These are phyloP conservation scores for Fistulifera pelliculosa DNA, from an alignment of 108 stramenopile genomes.

Conservation along the genomic window DNA sequence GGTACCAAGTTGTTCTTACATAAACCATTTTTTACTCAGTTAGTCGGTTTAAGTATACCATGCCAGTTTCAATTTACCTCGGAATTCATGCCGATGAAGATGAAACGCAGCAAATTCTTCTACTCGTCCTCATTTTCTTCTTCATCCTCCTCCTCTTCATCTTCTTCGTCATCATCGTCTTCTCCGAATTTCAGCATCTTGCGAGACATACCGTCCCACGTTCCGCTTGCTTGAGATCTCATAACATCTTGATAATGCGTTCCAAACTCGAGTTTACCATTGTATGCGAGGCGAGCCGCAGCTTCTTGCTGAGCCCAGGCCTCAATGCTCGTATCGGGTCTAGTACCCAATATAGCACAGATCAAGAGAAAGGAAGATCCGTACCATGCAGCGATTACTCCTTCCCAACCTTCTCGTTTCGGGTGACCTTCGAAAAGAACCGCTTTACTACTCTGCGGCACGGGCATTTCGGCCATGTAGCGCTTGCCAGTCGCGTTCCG, in stretches of 20 bases:
- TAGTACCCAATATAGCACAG: conserved; percentile 12
- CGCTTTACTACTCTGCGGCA: conserved; percentile 49
- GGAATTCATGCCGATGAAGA: too few relatives aligned
- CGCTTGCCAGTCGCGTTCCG: neutral
- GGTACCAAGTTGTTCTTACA: too few relatives aligned
- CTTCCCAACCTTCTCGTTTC: conserved; percentile 53
- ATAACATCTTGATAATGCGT: conserved; percentile 30
- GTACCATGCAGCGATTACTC: conserved; percentile 24
- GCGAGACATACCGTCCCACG: conserved; percentile 31
- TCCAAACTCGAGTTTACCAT: conserved; percentile 43
- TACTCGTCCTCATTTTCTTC: conserved; percentile 9
- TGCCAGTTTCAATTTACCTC: too few relatives aligned
- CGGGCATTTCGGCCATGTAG: conserved; percentile 16
- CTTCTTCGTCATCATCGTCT: conserved; percentile 37
- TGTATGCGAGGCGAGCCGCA: conserved; percentile 31
- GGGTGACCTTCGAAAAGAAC: conserved; percentile 41
- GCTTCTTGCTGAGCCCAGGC: conserved; percentile 53
- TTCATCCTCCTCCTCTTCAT: conserved; percentile 21
- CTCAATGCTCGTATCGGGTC: conserved; percentile 44
- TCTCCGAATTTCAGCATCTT: conserved; percentile 31
- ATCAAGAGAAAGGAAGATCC: conserved; percentile 23
- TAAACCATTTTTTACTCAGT: too few relatives aligned
- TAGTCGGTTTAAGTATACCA: too few relatives aligned
- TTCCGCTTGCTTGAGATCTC: conserved; percentile 6
- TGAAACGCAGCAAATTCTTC: too few relatives aligned